These are phyloP conservation scores for sweet orange (Citrus sinensis) DNA, from an alignment of 345 rosid species.

Conservation along the genomic window DNA sequence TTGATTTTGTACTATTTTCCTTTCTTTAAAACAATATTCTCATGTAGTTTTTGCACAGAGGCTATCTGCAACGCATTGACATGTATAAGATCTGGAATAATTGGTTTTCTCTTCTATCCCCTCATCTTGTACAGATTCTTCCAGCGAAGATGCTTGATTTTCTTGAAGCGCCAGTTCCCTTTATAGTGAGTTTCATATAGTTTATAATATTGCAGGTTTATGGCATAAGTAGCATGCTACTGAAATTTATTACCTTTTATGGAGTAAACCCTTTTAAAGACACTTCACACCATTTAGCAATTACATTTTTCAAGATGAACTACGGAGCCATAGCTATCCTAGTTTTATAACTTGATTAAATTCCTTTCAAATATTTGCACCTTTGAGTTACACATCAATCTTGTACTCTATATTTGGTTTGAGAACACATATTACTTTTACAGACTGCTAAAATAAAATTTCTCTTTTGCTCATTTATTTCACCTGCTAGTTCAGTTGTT, in stretches of 20 bases:
- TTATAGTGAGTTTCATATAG: constrained; percentile 59
- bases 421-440: not conserved
- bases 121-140: constrained; percentile 53
- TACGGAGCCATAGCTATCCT: not conserved
- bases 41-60: not conserved
- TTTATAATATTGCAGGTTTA: not conserved
- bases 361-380: not conserved
- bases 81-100: not conserved
- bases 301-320: not conserved
- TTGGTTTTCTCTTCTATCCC: not conserved
- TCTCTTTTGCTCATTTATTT: not conserved
- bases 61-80: not conserved
- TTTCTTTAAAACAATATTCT: not conserved
- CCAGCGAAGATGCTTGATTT: constrained; percentile 90
- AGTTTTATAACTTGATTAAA: not conserved
- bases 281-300: not conserved
- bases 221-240: constrained; percentile 1
- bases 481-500: not conserved
- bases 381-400: not conserved
- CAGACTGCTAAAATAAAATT: not conserved
- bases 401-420: not conserved
- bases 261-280: not conserved
- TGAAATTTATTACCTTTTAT: not conserved
- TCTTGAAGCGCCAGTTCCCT: constrained; percentile 99
- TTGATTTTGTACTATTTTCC: not conserved